Base-by-base conservation (phyloP, 495 filamentous ascomycete genomes). In the Lophium mytilinum region DNA sequence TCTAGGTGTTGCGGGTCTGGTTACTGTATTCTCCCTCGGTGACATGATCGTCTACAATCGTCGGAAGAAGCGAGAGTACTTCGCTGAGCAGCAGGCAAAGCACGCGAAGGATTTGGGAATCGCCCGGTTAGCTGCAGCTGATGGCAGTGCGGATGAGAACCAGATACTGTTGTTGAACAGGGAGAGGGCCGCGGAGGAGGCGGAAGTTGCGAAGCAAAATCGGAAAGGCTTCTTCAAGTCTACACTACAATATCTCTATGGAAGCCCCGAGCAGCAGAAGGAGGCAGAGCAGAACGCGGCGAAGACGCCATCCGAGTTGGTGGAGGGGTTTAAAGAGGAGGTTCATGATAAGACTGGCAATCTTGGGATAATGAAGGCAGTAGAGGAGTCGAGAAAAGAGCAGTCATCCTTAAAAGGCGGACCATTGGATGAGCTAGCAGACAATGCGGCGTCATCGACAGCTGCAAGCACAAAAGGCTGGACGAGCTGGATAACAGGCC, bases 41-140 rank as follows among this genome's bases (percentile, higher is more conserved):
- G 91, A 95, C 71, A 87, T 98, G 82, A 81, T 93, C 33, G 69
- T 88, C 42, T 87, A 92, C 75, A 96, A 96, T 75, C 85, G 88
- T 40, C 76, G 78, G 46, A 82, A 85, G 70, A 56, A 67, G 37
- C 62, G 53, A 4, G 69, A 69, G 39, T 74, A 50, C 51, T 63
- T 66, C 15, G 58, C 63, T 17, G 56, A 71, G 37, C 56, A 68
- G 63, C 57, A 68, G 47, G 56, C 56, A 55, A 50, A 68, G 52
- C 62, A 55, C 14, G 63, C 57, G 39, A 60, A 43, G 19, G 67
- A 66, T 10, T 55, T 71, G 43, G 52, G 21, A 36, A 40, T 58
- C 18, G 71, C 71, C 14, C 61, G 53, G 11, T 34, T 35, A 15
- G 69, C 69, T 11, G 47, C 58, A 18, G 50, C 49, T 19, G 10